Base-by-base conservation (phyloP, 805 yeast genomes). In the Spathaspora arborariae region DNA sequence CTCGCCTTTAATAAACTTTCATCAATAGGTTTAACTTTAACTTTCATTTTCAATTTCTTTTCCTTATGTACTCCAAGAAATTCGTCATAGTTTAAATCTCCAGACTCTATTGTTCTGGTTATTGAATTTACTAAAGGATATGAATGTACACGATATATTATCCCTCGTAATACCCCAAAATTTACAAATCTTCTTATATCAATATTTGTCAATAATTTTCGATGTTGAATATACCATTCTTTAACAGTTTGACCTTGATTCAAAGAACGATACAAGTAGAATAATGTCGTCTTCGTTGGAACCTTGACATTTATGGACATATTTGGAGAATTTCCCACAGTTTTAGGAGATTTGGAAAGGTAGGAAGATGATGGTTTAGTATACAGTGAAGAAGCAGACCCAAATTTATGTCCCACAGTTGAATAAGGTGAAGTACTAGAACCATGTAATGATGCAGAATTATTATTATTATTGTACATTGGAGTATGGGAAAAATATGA, bases 121-220 rank as follows among this genome's bases (percentile, higher is more conserved):
- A 75, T 57, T 39, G 66, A 62, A 30, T 64, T 69, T 44, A 80
- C 62, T 1, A 88, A 67, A 0, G 98, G 97, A 58, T 80, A 88
- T 18, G 90, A 71, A 46, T 85, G 78, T 1, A 90, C 86, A 44
- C 97, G 68, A 60, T 90, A 90, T 7, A 95, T 84, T 5, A 94
- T 57, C 0, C 96, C 89, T 50, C 89, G 78, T 20, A 88, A 70
- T 2, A 88, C 76, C 1, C 99, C 99, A 71, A 91, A 94, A 16
- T 90, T 81, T 18, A 94, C 71, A 55, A 94, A 88, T 45, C 96
- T 70, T 51, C 98, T 74, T 3, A 94, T 72, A 63, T 94, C 99
- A 37, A 95, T 80, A 51, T 81, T 76, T 21, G 68, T 62, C 15
- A 94, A 67, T 3, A 68, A 65, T 41, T 77, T 76, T 35, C 70